Conservation (phyloP, 2,329 filamentous ascomycete species). For the Aspergillus novoparasiticus region DNA sequence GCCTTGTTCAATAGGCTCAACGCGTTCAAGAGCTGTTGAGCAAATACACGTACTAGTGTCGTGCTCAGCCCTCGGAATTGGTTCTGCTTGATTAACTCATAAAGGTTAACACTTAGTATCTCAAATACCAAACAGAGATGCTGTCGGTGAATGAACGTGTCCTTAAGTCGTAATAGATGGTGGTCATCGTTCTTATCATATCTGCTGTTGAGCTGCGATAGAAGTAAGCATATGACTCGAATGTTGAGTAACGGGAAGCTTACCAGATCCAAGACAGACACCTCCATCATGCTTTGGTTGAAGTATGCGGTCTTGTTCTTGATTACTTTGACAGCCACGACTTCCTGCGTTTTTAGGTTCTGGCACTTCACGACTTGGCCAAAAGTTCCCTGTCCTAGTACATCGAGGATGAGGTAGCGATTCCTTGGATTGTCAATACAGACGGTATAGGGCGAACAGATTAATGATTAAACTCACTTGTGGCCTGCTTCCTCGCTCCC, state of each 20-base stretch:
- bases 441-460: slow-evolving; percentile 3
- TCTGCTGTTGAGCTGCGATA: slow-evolving; percentile 82
- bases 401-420: slow-evolving; percentile 94
- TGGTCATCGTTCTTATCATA: slow-evolving; percentile 99
- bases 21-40: slow-evolving; percentile 92
- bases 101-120: slow-evolving; percentile 92
- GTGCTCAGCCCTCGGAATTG: slow-evolving; percentile 97
- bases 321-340: slow-evolving; percentile 98
- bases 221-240: slow-evolving; percentile 23
- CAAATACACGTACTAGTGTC: slow-evolving; percentile 94
- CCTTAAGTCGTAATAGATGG: slow-evolving; percentile 88
- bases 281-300: slow-evolving; percentile 99
- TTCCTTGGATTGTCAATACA: slow-evolving; percentile 59
- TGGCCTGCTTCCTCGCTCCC: slow-evolving; percentile 97
- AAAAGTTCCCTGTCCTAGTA: slow-evolving; percentile 95
- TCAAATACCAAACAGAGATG: slow-evolving; percentile 97
- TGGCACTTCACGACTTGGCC: slow-evolving; percentile 99
- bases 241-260: slow-evolving; percentile 28
- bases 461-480: slow-evolving; percentile 63
- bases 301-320: slow-evolving; percentile 99
- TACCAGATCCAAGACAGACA: slow-evolving; percentile 93
- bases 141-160: slow-evolving; percentile 97
- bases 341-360: slow-evolving; percentile 96
- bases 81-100: slow-evolving; percentile 99
- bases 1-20: slow-evolving; percentile 93